These are phyloP conservation scores for Digitaria exilis DNA, from an alignment of 202 grass and related monocot genomes.

Conservation along the genomic window DNA sequence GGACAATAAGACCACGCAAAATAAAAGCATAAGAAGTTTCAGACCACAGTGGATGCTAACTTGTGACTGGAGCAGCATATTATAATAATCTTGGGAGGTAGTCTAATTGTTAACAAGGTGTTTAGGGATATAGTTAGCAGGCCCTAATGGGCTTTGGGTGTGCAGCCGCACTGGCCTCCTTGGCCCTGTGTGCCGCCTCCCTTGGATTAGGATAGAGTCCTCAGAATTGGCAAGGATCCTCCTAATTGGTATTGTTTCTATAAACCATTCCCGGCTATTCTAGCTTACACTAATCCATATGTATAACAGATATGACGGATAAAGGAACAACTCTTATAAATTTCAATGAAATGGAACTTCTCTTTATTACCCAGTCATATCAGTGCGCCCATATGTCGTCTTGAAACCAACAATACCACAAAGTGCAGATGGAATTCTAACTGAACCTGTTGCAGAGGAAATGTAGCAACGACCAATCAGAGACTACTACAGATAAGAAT, in stretches of 20 bases:
- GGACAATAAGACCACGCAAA: background rate
- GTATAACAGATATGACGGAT: background rate
- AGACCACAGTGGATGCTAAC: background rate
- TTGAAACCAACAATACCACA: conserved; percentile 96
- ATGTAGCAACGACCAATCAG: background rate
- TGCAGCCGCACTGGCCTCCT: no score
- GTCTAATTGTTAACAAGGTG: no score
- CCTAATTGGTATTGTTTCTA: no score
- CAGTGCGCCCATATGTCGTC: conserved; percentile 81
- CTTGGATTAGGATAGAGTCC: no score
- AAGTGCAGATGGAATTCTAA: conserved; percentile 94
- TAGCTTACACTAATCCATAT: conserved; percentile 18
- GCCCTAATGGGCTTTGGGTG: no score
- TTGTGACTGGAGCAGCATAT: background rate
- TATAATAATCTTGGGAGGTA: background rate
- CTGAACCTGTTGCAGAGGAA: conserved; percentile 65
- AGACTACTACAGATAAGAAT: conserved; percentile 18
- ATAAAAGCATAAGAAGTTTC: conserved; percentile 22
- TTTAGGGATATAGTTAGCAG: no score
- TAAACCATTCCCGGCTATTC: no score
- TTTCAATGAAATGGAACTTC: conserved; percentile 8
- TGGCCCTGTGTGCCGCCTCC: no score
- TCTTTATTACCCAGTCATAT: conserved; percentile 81
- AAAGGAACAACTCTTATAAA: background rate
- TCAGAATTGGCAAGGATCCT: no score